Evolutionary conservation across 1,284 basidiomycete genomes (phyloP).

Genomic region (Tylopilus orsonianus): DNA sequence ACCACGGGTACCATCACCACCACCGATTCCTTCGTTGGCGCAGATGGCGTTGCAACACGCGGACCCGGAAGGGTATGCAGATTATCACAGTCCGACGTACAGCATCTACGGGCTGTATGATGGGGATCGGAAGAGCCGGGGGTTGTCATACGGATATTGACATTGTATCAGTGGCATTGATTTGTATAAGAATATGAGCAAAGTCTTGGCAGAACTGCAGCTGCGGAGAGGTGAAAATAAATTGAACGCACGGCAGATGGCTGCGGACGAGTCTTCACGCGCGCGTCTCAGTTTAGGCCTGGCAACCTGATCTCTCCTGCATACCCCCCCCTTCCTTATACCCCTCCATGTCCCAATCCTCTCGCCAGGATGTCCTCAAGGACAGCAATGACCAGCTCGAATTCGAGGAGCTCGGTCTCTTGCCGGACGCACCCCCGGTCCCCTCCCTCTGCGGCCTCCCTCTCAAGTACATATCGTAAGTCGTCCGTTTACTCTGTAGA

Average conservation of each 20-base stretch:
- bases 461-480: conserved; percentile 80
- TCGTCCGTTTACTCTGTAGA: conserved; percentile 24
- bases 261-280: conserved; percentile 15
- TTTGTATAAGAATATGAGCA: conserved; percentile 29
- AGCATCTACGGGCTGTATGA: conserved; percentile 77
- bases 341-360: conserved; percentile 31
- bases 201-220: conserved; percentile 8
- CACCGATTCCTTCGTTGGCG: conserved; percentile 66
- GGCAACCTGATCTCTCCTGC: conserved; percentile 2
- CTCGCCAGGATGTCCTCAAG: conserved; percentile 31
- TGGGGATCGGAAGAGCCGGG: conserved; percentile 56
- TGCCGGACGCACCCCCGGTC: conserved; percentile 38
- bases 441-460: conserved; percentile 70
- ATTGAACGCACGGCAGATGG: conserved; percentile 5
- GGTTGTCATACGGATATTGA: conserved; percentile 31
- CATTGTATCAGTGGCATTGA: conserved; percentile 16
- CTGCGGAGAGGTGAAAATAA: conserved; percentile 31
- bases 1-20: conserved; percentile 76
- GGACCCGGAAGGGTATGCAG: conserved; percentile 58
- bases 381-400: conserved; percentile 41
- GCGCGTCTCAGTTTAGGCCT: conserved; percentile 12
- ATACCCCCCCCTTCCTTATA: conserved; percentile 20
- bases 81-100: conserved; percentile 77
- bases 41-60: conserved; percentile 72
- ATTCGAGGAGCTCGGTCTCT: conserved; percentile 51